Conservation (phyloP, 768 basidiomycete species). For the Termitomyces bulborhizus region DNA sequence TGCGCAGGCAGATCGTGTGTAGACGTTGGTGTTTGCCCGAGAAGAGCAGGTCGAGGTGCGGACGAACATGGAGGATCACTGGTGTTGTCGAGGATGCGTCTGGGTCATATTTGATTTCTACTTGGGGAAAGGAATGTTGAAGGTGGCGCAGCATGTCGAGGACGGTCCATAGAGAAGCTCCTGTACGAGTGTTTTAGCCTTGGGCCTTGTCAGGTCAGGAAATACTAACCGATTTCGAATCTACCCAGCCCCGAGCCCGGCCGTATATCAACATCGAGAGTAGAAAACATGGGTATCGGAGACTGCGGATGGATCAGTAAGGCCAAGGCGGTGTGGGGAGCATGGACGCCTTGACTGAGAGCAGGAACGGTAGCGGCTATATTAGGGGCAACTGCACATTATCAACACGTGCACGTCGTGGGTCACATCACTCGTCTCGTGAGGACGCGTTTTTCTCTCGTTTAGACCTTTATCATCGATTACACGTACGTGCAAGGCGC, state of each 20-base stretch:
- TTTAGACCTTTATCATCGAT: neutral
- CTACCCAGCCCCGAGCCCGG: conserved; percentile 73
- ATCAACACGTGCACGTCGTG: conserved; percentile 6
- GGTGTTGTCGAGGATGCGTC: conserved; percentile 66
- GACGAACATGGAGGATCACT: conserved; percentile 70
- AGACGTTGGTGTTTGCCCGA: conserved; percentile 74
- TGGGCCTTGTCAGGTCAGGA: neutral
- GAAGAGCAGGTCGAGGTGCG: conserved; percentile 82
- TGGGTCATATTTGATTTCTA: conserved; percentile 79
- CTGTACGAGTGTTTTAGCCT: conserved; percentile 27
- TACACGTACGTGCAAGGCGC: neutral
- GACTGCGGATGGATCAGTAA: neutral
- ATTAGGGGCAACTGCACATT: conserved; percentile 7
- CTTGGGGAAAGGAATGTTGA: conserved; percentile 69
- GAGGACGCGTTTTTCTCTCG: conserved; percentile 3
- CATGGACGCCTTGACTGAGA: neutral
- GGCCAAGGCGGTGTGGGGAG: neutral
- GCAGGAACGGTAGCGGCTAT: neutral
- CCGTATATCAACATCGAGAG: conserved; percentile 67
- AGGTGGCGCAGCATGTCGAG: conserved; percentile 61
- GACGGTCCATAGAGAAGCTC: conserved; percentile 73
- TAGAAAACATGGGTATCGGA: conserved; percentile 46
- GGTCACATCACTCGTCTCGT: neutral
- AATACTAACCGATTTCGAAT: conserved; percentile 61
- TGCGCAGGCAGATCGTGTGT: conserved; percentile 70